Evolutionary conservation across 257 asterid species (phyloP).

Genomic region (Apocynum venetum): DNA sequence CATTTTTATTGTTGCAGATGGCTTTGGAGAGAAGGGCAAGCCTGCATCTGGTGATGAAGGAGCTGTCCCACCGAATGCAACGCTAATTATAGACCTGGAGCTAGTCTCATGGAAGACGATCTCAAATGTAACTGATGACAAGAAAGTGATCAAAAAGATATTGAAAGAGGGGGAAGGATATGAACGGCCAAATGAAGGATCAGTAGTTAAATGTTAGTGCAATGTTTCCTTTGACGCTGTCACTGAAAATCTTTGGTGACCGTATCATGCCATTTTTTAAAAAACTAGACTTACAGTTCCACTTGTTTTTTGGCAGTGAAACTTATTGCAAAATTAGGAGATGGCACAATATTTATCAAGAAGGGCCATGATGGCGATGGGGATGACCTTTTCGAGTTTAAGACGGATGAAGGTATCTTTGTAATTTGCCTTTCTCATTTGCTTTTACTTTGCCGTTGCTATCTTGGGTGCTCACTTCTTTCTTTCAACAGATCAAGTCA

Average conservation of each 20-base stretch:
- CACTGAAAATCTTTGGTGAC: too few species aligned
- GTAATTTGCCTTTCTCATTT: background rate
- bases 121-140: slow-evolving; percentile 40
- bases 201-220: slow-evolving; percentile 38
- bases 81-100: slow-evolving; percentile 36
- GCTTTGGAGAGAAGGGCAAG: slow-evolving; percentile 58
- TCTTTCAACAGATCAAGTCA: slow-evolving; percentile 31
- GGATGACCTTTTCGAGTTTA: slow-evolving; percentile 45
- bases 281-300: background rate
- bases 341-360: slow-evolving; percentile 44
- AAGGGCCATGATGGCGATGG: slow-evolving; percentile 35
- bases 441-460: too few species aligned
- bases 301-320: slow-evolving; percentile 30
- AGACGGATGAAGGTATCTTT: slow-evolving; percentile 46
- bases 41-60: slow-evolving; percentile 38
- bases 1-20: slow-evolving; percentile 32
- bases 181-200: slow-evolving; percentile 52
- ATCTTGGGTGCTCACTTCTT: background rate
- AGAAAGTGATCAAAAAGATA: slow-evolving; percentile 45
- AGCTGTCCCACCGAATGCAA: slow-evolving; percentile 51
- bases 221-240: background rate
- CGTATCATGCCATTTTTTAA: background rate
- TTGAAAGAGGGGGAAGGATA: slow-evolving; percentile 54
- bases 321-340: slow-evolving; percentile 47
- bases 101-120: slow-evolving; percentile 53